Conservation (phyloP, 139 green algal genomes). For the Yamagishiella unicocca region DNA sequence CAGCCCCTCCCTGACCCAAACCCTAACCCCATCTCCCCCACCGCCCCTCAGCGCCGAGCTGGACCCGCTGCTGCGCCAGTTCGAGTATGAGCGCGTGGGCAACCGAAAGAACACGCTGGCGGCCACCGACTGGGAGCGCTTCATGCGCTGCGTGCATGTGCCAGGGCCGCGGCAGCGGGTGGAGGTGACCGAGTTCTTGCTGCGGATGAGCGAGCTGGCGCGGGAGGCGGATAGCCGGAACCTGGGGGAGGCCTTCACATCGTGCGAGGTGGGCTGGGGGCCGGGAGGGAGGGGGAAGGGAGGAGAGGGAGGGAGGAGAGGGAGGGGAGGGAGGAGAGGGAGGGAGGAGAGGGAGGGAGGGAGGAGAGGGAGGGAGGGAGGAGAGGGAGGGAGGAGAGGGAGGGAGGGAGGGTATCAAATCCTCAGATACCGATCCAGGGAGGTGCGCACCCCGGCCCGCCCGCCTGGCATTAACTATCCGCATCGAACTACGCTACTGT, state of each 20-base stretch:
- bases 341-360: too few relatives aligned
- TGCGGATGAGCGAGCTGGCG: background rate
- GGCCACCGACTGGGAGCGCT: conserved; percentile 60
- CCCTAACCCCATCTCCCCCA: background rate
- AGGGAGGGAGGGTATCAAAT: background rate
- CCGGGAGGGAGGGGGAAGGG: background rate
- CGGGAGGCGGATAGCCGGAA: conserved; percentile 23
- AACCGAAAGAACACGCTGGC: background rate
- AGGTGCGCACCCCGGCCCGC: too few relatives aligned
- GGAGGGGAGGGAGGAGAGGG: too few relatives aligned
- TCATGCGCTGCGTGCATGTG: conserved; percentile 53
- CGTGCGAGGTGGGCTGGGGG: conserved; percentile 39
- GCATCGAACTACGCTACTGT: too few relatives aligned
- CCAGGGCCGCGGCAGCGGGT: conserved; percentile 49
- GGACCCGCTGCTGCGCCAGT: conserved; percentile 53
- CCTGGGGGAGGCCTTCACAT: conserved; percentile 33
- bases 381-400: background rate
- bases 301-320: background rate
- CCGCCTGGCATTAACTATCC: too few relatives aligned
- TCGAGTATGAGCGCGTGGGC: conserved; percentile 29
- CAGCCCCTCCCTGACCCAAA: too few relatives aligned
- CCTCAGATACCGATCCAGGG: too few relatives aligned
- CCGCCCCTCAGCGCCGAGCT: conserved; percentile 43
- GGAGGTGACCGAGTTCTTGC: conserved; percentile 43
- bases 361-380: background rate